phyloP scores from a whole-genome alignment of 352 stramenopile genomes.

The Phytopythium sindhum region DNA sequence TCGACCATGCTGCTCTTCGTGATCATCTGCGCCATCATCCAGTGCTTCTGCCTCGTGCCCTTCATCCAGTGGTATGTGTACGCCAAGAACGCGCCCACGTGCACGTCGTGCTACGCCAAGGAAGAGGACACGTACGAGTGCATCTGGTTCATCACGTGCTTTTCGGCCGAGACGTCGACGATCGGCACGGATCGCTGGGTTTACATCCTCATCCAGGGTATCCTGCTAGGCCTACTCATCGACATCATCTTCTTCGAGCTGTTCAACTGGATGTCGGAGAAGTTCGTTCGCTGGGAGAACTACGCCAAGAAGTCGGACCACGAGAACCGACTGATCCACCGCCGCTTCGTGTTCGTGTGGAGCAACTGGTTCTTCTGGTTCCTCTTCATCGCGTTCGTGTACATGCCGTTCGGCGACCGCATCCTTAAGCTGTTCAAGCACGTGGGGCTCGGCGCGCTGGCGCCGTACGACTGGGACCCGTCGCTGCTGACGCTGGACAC shows the following conservation, averaged over 20 bases:
- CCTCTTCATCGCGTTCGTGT: constrained; percentile 88
- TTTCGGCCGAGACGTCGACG: constrained; percentile 60
- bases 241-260: constrained; percentile 89
- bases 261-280: constrained; percentile 87
- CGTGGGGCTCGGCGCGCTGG: constrained; percentile 45
- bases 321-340: constrained; percentile 84
- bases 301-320: constrained; percentile 85
- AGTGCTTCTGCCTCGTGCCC: constrained; percentile 79
- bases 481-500: constrained; percentile 79
- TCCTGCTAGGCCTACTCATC: constrained; percentile 78
- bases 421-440: constrained; percentile 60
- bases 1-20: constrained; percentile 87
- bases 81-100: constrained; percentile 80
- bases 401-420: constrained; percentile 76
- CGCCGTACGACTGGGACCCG: constrained; percentile 71
- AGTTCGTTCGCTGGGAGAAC: constrained; percentile 87
- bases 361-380: constrained; percentile 93
- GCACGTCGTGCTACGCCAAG: constrained; percentile 49
- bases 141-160: constrained; percentile 84
- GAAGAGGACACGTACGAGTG: constrained; percentile 50
- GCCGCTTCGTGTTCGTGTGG: constrained; percentile 89
- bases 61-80: constrained; percentile 91
- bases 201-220: constrained; percentile 86
- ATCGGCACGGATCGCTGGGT: constrained; percentile 86
- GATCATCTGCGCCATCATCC: constrained; percentile 62